A percentile compares a stretch with the other conserved stretches of the same genome.
Conservation (phyloP, 352 stramenopile species). For the Thalassiosira livingstoniorum region DNA sequence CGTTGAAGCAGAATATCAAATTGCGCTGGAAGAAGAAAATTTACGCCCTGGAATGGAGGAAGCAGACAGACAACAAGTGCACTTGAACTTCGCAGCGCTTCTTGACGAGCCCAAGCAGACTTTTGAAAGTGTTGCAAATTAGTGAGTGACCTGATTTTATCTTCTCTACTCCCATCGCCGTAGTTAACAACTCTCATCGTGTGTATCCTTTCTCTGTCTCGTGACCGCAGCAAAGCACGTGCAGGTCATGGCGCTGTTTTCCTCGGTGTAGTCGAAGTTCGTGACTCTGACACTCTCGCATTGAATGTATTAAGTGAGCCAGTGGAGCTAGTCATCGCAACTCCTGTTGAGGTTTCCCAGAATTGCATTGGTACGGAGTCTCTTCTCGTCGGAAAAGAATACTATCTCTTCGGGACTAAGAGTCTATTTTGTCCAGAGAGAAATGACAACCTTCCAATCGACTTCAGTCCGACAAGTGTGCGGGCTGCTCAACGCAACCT, state of each 20-base stretch:
- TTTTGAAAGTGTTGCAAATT: constrained; percentile 15
- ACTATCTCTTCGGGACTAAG: constrained; percentile 23
- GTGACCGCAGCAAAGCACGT: too few relatives aligned
- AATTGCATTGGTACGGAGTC: not conserved
- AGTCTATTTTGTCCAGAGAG: constrained; percentile 22
- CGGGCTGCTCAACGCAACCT: constrained; percentile 44
- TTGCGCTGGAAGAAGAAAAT: constrained; percentile 15
- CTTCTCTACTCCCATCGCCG: too few relatives aligned
- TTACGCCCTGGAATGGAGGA: not conserved
- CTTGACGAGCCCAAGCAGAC: constrained; percentile 22
- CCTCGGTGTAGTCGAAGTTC: constrained; percentile 18
- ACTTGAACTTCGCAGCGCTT: constrained; percentile 30
- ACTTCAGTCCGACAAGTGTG: constrained; percentile 28
- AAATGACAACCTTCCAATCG: constrained; percentile 35
- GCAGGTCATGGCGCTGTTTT: constrained; percentile 2
- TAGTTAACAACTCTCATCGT: too few relatives aligned
- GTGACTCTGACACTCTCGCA: constrained; percentile 27
- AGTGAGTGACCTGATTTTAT: too few relatives aligned
- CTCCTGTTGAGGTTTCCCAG: not conserved
- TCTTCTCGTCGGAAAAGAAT: constrained; percentile 21
- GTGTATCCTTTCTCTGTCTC: too few relatives aligned
- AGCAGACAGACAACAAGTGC: constrained; percentile 13
- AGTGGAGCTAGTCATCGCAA: constrained; percentile 28
- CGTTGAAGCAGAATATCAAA: too few relatives aligned
- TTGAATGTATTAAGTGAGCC: constrained; percentile 45